Conservation (phyloP, 163 green algal genomes). For the Coccomyxa subellipsoidea region DNA sequence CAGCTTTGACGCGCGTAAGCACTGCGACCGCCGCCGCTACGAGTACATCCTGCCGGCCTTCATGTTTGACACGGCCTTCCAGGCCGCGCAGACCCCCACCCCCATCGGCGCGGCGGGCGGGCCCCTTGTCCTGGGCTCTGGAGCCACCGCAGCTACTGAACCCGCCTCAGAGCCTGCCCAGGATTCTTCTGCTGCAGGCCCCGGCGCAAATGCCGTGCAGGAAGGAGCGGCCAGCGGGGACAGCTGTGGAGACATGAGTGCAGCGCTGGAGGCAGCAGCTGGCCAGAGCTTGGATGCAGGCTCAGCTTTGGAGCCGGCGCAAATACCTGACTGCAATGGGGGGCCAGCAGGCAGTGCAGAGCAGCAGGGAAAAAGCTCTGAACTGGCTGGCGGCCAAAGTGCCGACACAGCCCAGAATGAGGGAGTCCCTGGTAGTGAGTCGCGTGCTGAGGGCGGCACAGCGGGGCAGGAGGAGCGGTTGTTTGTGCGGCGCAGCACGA, state of each 20-base stretch:
- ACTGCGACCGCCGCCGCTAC: conserved; percentile 60
- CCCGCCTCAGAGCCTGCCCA: neutral
- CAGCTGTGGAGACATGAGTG: neutral
- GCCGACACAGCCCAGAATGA: no score
- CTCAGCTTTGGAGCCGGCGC: neutral
- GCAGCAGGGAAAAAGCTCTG: neutral
- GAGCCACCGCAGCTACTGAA: neutral
- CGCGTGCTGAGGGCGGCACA: no score
- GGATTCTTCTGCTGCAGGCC: neutral
- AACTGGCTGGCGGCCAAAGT: no score
- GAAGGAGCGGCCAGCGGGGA: neutral
- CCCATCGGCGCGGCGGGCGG: neutral
- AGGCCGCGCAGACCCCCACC: neutral
- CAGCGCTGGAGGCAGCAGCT: neutral
- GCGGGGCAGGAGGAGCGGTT: neutral
- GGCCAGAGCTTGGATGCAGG: neutral
- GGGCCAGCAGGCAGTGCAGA: no score
- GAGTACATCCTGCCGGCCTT: conserved; percentile 93
- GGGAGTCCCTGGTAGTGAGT: no score
- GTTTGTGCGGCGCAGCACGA: neutral
- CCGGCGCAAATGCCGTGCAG: neutral
- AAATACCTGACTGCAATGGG: no score
- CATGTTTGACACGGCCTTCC: conserved; percentile 72
- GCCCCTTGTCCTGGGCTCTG: neutral
- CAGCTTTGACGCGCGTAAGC: conserved; percentile 74